A percentile compares a stretch with the other conserved stretches of the same genome.
phyloP scores from a whole-genome alignment of 352 stramenopile genomes.

The Phytopythium helicoides region DNA sequence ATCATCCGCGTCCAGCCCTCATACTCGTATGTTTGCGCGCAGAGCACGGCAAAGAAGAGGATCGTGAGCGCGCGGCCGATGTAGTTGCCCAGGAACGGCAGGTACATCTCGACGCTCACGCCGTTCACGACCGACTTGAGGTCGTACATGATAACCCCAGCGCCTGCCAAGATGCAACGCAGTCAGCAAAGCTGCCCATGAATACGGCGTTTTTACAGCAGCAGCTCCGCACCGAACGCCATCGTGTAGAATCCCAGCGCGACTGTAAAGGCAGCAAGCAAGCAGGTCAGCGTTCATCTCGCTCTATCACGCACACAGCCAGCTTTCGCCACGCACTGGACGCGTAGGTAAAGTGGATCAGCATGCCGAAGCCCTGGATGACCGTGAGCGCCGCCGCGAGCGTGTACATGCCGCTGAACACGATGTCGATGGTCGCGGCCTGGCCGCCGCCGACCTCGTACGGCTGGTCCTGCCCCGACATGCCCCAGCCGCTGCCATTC shows the following conservation, averaged over 20 bases:
- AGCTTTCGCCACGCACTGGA: slow-evolving; percentile 26
- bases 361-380: slow-evolving; percentile 84
- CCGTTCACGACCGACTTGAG: slow-evolving; percentile 83
- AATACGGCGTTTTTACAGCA: slow-evolving; percentile 3
- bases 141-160: slow-evolving; percentile 78
- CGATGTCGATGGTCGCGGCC: slow-evolving; percentile 67
- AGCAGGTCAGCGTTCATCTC: slow-evolving; percentile 4
- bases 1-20: slow-evolving; percentile 69
- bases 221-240: slow-evolving; percentile 56
- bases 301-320: too few relatives aligned
- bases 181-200: slow-evolving; percentile 1
- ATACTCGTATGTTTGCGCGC: slow-evolving; percentile 64
- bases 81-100: slow-evolving; percentile 88
- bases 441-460: slow-evolving; percentile 41
- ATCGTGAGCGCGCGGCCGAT: slow-evolving; percentile 79
- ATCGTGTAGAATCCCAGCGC: slow-evolving; percentile 81
- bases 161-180: slow-evolving; percentile 25
- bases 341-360: slow-evolving; percentile 64
- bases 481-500: slow-evolving; percentile 40
- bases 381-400: slow-evolving; percentile 76
- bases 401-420: slow-evolving; percentile 87
- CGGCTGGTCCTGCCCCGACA: slow-evolving; percentile 22
- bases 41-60: slow-evolving; percentile 79
- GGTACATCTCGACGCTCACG: slow-evolving; percentile 79
- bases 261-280: slow-evolving; percentile 26